A percentile compares a stretch with the other conserved stretches of the same genome.
Evolutionary conservation across 208 protist species (phyloP).

Genomic region (Giardia duodenalis): DNA sequence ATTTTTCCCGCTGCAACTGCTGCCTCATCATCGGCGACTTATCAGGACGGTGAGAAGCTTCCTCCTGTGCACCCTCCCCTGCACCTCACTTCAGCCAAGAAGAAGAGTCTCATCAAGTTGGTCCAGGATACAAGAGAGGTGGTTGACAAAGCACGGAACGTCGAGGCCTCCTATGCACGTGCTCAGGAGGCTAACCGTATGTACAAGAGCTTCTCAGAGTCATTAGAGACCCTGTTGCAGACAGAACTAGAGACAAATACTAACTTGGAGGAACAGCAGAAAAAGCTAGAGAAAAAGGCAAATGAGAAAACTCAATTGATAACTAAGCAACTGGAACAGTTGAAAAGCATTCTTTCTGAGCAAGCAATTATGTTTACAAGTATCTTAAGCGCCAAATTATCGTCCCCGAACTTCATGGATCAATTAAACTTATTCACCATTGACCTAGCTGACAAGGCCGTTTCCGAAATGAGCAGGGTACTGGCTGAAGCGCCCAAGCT

Average conservation of each 20-base stretch:
- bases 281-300: neutral
- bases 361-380: neutral
- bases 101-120: too few relatives aligned
- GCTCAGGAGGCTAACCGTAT: neutral
- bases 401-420: neutral
- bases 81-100: too few relatives aligned
- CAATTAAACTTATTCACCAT: neutral
- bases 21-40: too few relatives aligned
- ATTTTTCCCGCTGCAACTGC: too few relatives aligned
- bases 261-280: neutral
- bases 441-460: neutral
- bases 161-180: too few relatives aligned
- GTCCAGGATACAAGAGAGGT: too few relatives aligned
- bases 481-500: too few relatives aligned
- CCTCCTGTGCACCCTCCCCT: too few relatives aligned
- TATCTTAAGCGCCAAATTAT: neutral
- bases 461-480: too few relatives aligned
- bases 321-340: neutral
- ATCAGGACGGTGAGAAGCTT: too few relatives aligned
- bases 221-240: neutral
- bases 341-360: neutral
- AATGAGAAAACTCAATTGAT: neutral
- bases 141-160: too few relatives aligned
- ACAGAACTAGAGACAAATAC: neutral
- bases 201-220: neutral